These are phyloP conservation scores for Stemphylium lycopersici DNA, from an alignment of 2,329 filamentous ascomycete species.

Conservation along the genomic window DNA sequence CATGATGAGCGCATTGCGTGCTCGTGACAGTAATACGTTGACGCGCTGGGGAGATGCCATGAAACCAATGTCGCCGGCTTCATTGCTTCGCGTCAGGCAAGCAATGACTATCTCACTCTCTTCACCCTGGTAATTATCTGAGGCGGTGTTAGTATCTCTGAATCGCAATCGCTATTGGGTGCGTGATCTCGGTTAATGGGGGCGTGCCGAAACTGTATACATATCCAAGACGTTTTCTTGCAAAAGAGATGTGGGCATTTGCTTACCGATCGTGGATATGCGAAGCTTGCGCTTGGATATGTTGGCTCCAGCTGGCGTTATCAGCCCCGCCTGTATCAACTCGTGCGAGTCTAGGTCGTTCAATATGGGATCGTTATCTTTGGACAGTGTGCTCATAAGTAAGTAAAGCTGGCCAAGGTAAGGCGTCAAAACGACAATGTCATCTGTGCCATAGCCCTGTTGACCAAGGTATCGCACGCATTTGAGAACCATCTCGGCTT, in stretches of 20 bases:
- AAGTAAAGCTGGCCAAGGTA: slow-evolving; percentile 73
- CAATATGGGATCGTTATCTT: slow-evolving; percentile 67
- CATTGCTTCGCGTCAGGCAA: slow-evolving; percentile 72
- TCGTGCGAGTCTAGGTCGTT: slow-evolving; percentile 73
- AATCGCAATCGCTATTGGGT: too few species aligned
- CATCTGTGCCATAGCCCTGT: slow-evolving; percentile 70
- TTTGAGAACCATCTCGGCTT: slow-evolving; percentile 69
- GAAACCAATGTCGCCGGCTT: slow-evolving; percentile 70
- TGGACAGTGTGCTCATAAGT: slow-evolving; percentile 59
- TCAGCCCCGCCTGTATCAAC: slow-evolving; percentile 65
- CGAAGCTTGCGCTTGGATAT: slow-evolving; percentile 60
- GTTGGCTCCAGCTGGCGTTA: slow-evolving; percentile 60
- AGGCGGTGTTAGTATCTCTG: neutral
- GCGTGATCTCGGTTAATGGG: too few species aligned
- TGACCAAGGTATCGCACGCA: slow-evolving; percentile 71
- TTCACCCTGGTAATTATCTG: slow-evolving; percentile 81
- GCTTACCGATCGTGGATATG: slow-evolving; percentile 72
- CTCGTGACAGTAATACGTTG: slow-evolving; percentile 73
- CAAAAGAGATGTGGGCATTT: neutral
- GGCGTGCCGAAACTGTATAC: too few species aligned
- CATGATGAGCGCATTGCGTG: slow-evolving; percentile 69
- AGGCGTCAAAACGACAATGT: slow-evolving; percentile 73
- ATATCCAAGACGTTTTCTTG: neutral
- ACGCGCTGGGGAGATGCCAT: slow-evolving; percentile 69
- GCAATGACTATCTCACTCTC: slow-evolving; percentile 75